Base-by-base conservation (phyloP, 805 yeast species). In the Dipodascus albidus region DNA sequence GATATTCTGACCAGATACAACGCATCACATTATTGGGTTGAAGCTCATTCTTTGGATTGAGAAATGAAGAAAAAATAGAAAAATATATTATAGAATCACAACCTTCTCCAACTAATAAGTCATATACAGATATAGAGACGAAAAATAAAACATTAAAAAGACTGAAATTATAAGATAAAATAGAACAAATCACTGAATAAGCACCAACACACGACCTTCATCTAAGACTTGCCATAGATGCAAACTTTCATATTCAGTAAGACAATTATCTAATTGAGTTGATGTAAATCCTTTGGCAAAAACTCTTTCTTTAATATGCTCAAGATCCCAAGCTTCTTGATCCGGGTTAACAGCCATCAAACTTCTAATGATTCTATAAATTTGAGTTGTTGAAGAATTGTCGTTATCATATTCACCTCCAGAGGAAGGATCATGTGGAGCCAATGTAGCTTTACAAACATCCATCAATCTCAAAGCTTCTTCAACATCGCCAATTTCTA, bases 401-500 rank as follows among this genome's bases (percentile, higher is more conserved):
- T 38, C 44, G 15, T 38, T 77, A 52, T 78, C 77, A 62, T 87
- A 95, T 27, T 80, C 87, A 44, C 74, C 68, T 24, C 70, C 71
- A 17, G 64, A 69, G 51, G 72, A 72, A 41, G 66, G 65, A 56
- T 71, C 73, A 49, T 75, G 79, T 47, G 44, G 44, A n/a, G 78
- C 78, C 62, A 91, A 75, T 4, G 96, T 85, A 55, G 85, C 81
- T 69, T 90, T 87, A n/a, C 96, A 87, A 14, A 87, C 95, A 61
- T 83, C 83, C 54, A 83, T 74, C 59, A 93, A 76, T 63, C 99
- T 79, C 63, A 93, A 73, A 0, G 99, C 96, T 71, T 93, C 99
- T 64, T 93, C 98, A 44, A 93, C 96, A 68, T 93, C 98, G 54
- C 80, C 86, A 47, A 75, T 70, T 31, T 74, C 75, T 4, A 93